A percentile compares a stretch with the other conserved stretches of the same genome.
phyloP scores from a whole-genome alignment of 2,329 filamentous ascomycete species.

The Exutisphaerella laricina region DNA sequence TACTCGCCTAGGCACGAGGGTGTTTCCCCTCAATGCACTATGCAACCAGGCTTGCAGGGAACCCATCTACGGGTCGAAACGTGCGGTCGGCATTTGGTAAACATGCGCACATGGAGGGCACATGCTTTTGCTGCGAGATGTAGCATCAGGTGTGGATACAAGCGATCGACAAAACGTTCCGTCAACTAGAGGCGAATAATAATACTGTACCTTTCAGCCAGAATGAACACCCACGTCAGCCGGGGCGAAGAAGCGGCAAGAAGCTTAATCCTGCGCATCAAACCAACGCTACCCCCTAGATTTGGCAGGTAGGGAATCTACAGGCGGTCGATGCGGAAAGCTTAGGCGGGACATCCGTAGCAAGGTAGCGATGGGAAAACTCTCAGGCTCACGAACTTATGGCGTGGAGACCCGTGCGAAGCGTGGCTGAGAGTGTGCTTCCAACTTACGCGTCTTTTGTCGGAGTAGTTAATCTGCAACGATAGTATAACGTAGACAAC shows the following conservation, averaged over 20 bases:
- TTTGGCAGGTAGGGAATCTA: no score
- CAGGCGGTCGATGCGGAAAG: no score
- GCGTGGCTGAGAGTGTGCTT: no score
- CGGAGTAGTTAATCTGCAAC: no score
- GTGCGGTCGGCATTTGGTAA: background rate
- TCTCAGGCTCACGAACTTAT: no score
- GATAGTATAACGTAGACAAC: no score
- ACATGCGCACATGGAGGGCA: background rate
- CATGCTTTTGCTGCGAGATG: background rate
- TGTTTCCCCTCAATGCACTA: slow-evolving; percentile 1
- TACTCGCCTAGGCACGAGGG: background rate
- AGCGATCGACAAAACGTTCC: background rate
- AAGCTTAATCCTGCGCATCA: background rate
- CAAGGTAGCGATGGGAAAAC: no score
- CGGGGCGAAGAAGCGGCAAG: background rate
- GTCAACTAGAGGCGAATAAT: no score
- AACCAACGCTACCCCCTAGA: no score
- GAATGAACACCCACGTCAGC: slow-evolving; percentile 1
- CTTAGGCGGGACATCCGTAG: no score
- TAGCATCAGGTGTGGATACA: slow-evolving; percentile 2
- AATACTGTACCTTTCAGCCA: background rate
- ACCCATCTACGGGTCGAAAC: background rate
- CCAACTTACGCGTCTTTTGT: no score
- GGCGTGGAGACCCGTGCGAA: no score
- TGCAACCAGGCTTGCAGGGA: background rate